Base-by-base conservation (phyloP, 106 monocot species). In the Dendrobium officinale region DNA sequence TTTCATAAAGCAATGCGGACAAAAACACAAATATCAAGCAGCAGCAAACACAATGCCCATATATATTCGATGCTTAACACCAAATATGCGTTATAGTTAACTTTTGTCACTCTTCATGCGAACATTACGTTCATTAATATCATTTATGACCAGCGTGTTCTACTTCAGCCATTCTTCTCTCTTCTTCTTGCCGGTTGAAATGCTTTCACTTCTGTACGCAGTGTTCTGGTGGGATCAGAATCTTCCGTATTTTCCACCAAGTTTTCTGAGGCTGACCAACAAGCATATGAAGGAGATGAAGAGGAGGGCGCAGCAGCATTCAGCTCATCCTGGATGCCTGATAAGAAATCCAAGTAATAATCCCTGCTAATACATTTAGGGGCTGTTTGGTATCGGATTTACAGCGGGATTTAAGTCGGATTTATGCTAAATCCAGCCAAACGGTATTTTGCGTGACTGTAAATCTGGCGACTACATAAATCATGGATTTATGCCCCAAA, bases 281-380 rank as follows among this genome's bases (percentile, higher is more conserved):
- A 83, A 17, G 42, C 78, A 44, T 48, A 78, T 11, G 82, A 64
- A 40, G 75, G 66, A 2, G 83, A 81, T 41, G 88, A 80, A 70
- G 90, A 89, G 49, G 94, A 90, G 80, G 97, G 84, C 51, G 84
- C 76, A 24, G 64, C 83, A 37, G 95, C 88, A 1, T 99, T 99
- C 72, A 87, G 85, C 79, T 91, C 92, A 77, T 83, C 86, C 24
- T 95, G 95, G 95, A 75, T 99, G 84, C 93, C 95, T 67, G 85
- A 86, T 49, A 88, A 86, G 77, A 93, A 90, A 59, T 27, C 90
- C 43, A 92, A 84, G 98, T 99, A 91, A 51, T 75, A 59, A 42
- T 26, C 27, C 20, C 66, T 58, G 56, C 45, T 45, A 67, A 43
- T 70, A 5, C 41, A 22, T 55, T 19, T 20, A 13, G 29, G 29